Conservation (phyloP, 805 yeast species). For the Myxozyma mucilagina region DNA sequence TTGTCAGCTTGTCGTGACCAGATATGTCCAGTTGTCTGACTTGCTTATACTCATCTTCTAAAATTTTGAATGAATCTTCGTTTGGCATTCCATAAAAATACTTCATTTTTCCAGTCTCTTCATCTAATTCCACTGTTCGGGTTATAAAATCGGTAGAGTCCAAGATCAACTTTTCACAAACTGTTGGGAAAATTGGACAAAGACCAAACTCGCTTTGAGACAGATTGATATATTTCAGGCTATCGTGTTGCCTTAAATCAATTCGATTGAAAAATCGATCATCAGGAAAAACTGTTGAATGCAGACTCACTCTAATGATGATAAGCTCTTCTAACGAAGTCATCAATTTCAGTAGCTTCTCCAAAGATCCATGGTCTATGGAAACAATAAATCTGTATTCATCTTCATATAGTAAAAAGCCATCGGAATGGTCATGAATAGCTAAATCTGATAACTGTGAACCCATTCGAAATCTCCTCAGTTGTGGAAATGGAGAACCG, state of each 20-base stretch:
- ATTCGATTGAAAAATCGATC: not conserved
- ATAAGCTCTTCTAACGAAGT: constrained; percentile 5
- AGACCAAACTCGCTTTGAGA: constrained; percentile 6
- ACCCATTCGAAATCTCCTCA: constrained; percentile 6
- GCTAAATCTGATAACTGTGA: constrained; percentile 2
- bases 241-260: not conserved
- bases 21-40: constrained; percentile 5
- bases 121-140: not conserved
- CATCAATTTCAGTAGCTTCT: constrained; percentile 3
- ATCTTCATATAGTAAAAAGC: not conserved
- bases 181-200: not conserved
- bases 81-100: not conserved
- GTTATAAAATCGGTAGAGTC: not conserved
- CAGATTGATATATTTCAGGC: constrained; percentile 1
- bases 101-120: not conserved
- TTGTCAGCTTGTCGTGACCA: not conserved
- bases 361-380: not conserved
- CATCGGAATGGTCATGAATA: not conserved
- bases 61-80: constrained; percentile 4
- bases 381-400: not conserved
- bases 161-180: constrained; percentile 3
- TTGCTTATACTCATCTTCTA: constrained; percentile 3
- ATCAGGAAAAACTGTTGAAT: not conserved
- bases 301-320: not conserved
- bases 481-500: not conserved